Evolutionary conservation across 306 rosid genomes (phyloP).

Genomic region (Vachellia collinsii): DNA sequence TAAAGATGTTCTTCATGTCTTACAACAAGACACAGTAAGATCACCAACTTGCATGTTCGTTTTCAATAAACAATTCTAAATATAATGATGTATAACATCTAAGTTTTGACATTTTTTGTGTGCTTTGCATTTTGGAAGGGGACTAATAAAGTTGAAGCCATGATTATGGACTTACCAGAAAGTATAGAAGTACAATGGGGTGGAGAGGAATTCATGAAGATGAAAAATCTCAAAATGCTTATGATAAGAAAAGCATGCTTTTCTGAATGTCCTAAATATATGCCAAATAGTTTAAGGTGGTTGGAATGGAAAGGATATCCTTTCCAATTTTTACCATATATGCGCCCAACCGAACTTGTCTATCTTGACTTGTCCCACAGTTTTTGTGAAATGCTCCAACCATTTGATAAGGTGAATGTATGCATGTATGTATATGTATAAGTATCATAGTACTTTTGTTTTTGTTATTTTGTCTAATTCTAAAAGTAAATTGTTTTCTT

Average conservation of each 20-base stretch:
- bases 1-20: background rate
- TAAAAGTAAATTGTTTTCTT: too few relatives aligned
- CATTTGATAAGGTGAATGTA: background rate
- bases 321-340: background rate
- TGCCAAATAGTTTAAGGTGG: conserved; percentile 14
- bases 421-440: too few relatives aligned
- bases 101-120: background rate
- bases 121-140: conserved; percentile 2
- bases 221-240: background rate
- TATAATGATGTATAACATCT: too few relatives aligned
- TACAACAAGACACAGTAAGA: background rate
- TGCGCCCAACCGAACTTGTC: background rate
- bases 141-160: background rate
- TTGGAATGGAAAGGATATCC: background rate
- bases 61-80: background rate
- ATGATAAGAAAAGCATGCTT: background rate
- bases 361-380: background rate
- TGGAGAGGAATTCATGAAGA: background rate
- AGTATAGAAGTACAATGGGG: background rate
- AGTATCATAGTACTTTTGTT: background rate
- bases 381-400: background rate
- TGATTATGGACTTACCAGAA: background rate
- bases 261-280: background rate
- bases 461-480: background rate
- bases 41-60: background rate